These are phyloP conservation scores for Quercus dentata DNA, from an alignment of 306 rosid genomes.

Conservation along the genomic window DNA sequence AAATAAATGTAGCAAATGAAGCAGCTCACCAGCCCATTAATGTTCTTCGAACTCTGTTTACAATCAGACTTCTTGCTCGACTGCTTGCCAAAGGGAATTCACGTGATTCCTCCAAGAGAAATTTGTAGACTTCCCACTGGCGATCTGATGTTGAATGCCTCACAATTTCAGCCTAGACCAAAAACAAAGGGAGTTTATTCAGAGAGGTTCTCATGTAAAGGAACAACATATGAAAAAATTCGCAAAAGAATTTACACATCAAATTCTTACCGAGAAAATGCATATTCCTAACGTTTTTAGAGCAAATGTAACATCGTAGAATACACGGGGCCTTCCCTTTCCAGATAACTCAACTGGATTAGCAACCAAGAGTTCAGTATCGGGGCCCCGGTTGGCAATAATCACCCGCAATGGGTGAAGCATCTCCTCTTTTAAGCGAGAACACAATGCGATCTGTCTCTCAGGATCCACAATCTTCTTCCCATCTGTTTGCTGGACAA, in stretches of 20 bases:
- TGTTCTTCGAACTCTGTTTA: constrained; percentile 68
- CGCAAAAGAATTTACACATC: background rate
- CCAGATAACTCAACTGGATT: constrained; percentile 84
- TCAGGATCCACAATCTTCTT: constrained; percentile 67
- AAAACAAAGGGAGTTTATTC: background rate
- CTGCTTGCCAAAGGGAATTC: constrained; percentile 58
- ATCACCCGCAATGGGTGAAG: constrained; percentile 73
- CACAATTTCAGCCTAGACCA: constrained; percentile 68
- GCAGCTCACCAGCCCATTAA: constrained; percentile 78
- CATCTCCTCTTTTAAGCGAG: constrained; percentile 67
- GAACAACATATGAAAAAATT: background rate
- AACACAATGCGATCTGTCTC: constrained; percentile 52
- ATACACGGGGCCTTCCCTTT: constrained; percentile 86
- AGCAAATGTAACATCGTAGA: constrained; percentile 73
- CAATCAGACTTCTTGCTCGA: constrained; percentile 64
- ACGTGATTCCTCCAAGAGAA: constrained; percentile 64
- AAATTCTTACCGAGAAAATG: constrained; percentile 60
- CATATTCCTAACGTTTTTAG: constrained; percentile 58
- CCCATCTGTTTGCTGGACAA: constrained; percentile 66
- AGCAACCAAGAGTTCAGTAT: constrained; percentile 75
- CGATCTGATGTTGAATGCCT: constrained; percentile 70
- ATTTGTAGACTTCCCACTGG: constrained; percentile 89
- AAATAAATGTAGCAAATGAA: background rate
- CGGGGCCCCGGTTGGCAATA: constrained; percentile 74
- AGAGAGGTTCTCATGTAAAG: background rate